Conservation (phyloP, 2,329 filamentous ascomycete genomes). For the Penicillium sumatraense region DNA sequence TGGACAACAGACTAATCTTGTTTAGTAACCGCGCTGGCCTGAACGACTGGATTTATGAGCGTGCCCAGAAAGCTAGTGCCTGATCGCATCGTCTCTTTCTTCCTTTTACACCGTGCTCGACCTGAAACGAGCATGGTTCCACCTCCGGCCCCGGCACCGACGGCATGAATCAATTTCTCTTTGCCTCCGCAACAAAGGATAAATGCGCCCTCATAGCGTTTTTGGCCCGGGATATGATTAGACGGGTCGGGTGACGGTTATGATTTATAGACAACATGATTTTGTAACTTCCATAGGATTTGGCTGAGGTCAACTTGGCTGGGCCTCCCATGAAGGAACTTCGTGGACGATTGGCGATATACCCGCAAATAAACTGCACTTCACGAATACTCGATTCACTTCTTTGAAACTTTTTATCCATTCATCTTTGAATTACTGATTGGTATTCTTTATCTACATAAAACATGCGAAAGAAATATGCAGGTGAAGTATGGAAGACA, state of each 20-base stretch:
- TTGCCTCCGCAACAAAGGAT: background rate
- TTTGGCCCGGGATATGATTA: background rate
- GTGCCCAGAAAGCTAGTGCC: conserved; percentile 38
- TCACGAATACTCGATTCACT: background rate
- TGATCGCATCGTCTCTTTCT: conserved; percentile 15
- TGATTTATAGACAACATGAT: conserved; percentile 3
- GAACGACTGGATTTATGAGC: conserved; percentile 99
- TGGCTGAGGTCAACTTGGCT: background rate
- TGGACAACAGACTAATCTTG: conserved; percentile 11
- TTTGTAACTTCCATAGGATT: conserved; percentile 4
- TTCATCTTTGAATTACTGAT: no score
- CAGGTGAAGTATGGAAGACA: conserved; percentile 11
- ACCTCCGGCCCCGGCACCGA: conserved; percentile 21
- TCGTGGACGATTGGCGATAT: conserved; percentile 15
- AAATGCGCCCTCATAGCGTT: background rate
- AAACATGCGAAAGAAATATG: background rate
- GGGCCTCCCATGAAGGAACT: background rate
- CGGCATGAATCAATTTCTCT: conserved; percentile 18
- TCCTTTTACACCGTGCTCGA: conserved; percentile 9
- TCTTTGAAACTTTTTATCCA: background rate
- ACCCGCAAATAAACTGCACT: conserved; percentile 23
- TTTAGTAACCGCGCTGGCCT: conserved; percentile 78
- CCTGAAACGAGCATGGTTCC: conserved; percentile 13
- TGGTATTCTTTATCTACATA: background rate
- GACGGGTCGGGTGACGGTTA: background rate